Evolutionary conservation across 129 eudicot genomes (phyloP).

Genomic region (Chrysanthemum makinoi): DNA sequence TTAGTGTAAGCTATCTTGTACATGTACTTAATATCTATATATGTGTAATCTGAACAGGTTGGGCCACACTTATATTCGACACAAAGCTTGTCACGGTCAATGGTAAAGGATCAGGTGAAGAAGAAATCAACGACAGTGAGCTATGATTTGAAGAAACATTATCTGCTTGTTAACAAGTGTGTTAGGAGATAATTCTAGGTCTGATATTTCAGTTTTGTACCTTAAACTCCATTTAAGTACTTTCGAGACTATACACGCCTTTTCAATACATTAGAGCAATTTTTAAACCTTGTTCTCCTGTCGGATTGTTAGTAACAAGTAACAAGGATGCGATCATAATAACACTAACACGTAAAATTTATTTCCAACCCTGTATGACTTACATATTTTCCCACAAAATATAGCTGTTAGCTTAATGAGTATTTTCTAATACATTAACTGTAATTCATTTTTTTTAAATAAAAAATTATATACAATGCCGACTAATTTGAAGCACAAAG

Average conservation of each 20-base stretch:
- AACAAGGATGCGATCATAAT: too few relatives aligned
- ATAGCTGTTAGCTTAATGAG: not conserved
- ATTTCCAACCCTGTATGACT: not conserved
- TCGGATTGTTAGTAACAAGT: too few relatives aligned
- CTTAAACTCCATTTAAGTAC: slow-evolving; percentile 17
- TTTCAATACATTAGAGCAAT: not conserved
- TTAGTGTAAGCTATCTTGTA: not conserved
- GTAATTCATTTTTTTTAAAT: too few relatives aligned
- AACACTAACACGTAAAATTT: too few relatives aligned
- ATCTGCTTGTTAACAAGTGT: slow-evolving; percentile 22
- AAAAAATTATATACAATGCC: too few relatives aligned
- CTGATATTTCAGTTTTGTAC: slow-evolving; percentile 30
- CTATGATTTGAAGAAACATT: slow-evolving; percentile 36
- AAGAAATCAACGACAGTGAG: slow-evolving; percentile 42
- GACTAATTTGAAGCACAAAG: too few relatives aligned
- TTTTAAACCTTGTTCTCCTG: not conserved
- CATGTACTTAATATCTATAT: not conserved
- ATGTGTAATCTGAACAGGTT: slow-evolving; percentile 47
- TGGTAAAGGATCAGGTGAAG: slow-evolving; percentile 57
- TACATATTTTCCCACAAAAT: not conserved
- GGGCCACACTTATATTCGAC: slow-evolving; percentile 93
- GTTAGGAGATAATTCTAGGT: slow-evolving; percentile 23
- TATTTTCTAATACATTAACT: too few relatives aligned
- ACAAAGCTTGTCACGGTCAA: slow-evolving; percentile 91
- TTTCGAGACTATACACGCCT: not conserved